Evolutionary conservation across 768 basidiomycete species (phyloP).

Genomic region (Wakefieldia striispora): DNA sequence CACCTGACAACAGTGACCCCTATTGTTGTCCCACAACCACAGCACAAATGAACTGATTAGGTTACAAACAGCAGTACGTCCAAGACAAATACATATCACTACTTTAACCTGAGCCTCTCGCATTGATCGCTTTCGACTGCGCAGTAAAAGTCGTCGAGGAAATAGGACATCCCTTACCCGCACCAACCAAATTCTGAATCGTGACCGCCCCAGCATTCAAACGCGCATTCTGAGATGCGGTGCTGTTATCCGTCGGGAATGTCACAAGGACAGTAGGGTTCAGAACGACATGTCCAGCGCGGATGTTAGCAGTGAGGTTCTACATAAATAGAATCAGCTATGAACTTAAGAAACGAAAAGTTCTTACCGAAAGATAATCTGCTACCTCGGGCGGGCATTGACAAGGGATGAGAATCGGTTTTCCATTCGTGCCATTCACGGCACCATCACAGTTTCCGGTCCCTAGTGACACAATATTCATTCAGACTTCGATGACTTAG

Average conservation of each 20-base stretch:
- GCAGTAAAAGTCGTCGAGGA: slow-evolving; percentile 60
- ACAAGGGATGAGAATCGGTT: slow-evolving; percentile 35
- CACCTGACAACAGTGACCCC: slow-evolving; percentile 15
- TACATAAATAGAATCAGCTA: slow-evolving; percentile 4
- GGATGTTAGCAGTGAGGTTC: slow-evolving; percentile 40
- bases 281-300: slow-evolving; percentile 39
- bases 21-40: neutral
- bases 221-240: slow-evolving; percentile 42
- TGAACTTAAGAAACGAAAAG: neutral
- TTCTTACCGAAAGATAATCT: slow-evolving; percentile 24
- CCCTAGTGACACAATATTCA: slow-evolving; percentile 14
- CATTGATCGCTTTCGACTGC: slow-evolving; percentile 24
- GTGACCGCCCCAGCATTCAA: slow-evolving; percentile 60
- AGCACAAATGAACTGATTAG: too few species aligned
- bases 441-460: slow-evolving; percentile 40
- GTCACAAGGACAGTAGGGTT: slow-evolving; percentile 38
- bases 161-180: slow-evolving; percentile 66
- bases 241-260: slow-evolving; percentile 45
- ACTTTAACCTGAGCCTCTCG: slow-evolving; percentile 9
- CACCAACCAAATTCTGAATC: slow-evolving; percentile 67
- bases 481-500: neutral
- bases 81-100: neutral
- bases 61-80: too few species aligned
- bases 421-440: slow-evolving; percentile 29
- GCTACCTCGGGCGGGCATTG: slow-evolving; percentile 32